phyloP scores from a whole-genome alignment of 139 green algal species.

The Picochlorum sp. region DNA sequence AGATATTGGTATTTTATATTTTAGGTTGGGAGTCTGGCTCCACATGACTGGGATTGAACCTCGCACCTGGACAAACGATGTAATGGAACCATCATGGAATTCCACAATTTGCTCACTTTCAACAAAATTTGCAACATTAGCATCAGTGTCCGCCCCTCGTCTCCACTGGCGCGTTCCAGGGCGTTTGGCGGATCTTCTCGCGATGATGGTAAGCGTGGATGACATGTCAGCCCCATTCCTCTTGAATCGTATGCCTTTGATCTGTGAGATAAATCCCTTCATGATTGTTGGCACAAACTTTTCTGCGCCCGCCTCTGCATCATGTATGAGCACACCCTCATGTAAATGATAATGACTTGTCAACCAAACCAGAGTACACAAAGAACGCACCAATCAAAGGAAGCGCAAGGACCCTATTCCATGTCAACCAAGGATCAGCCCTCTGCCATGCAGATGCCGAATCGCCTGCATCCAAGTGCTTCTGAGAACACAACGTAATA shows the following conservation, averaged over 20 bases:
- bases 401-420: slow-evolving; percentile 52
- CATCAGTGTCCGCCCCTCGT: slow-evolving; percentile 57
- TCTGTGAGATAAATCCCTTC: slow-evolving; percentile 63
- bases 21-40: slow-evolving; percentile 77
- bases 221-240: neutral
- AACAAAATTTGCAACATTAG: slow-evolving; percentile 78
- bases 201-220: slow-evolving; percentile 52
- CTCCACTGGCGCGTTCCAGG: slow-evolving; percentile 75
- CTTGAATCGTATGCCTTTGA: slow-evolving; percentile 40
- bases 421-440: slow-evolving; percentile 61
- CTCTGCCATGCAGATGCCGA: slow-evolving; percentile 17
- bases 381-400: slow-evolving; percentile 29
- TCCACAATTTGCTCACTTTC: slow-evolving; percentile 82
- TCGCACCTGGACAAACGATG: slow-evolving; percentile 56
- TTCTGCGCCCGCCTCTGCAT: slow-evolving; percentile 24
- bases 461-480: slow-evolving; percentile 17
- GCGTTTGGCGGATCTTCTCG: slow-evolving; percentile 41
- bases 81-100: slow-evolving; percentile 28
- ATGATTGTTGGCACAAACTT: slow-evolving; percentile 57
- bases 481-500: slow-evolving; percentile 66
- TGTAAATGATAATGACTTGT: no score
- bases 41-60: slow-evolving; percentile 81
- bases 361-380: no score
- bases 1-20: slow-evolving; percentile 82
- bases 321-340: neutral